phyloP scores from a whole-genome alignment of 441 rosid species.

The Biscutella auriculata region DNA sequence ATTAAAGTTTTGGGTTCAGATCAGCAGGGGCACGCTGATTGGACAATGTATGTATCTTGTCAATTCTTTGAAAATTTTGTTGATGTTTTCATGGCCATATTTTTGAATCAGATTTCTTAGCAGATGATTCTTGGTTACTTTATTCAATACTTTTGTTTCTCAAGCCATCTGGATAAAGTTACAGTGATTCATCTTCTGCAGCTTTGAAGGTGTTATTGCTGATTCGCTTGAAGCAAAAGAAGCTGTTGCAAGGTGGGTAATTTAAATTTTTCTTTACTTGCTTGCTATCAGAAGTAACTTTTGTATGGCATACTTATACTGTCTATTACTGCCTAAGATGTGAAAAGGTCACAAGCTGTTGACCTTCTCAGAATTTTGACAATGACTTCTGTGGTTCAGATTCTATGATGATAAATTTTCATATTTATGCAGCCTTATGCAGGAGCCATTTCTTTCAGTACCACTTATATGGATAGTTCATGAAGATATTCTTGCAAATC shows the following conservation, averaged over 20 bases:
- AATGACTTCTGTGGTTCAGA: conserved; percentile 18
- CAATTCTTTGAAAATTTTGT: conserved; percentile 4
- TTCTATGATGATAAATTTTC: conserved; percentile 44
- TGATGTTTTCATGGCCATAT: background rate
- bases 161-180: conserved; percentile 4
- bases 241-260: conserved; percentile 58
- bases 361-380: conserved; percentile 4
- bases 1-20: conserved; percentile 43
- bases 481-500: conserved; percentile 76
- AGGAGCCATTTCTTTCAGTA: conserved; percentile 85
- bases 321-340: conserved; percentile 2
- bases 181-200: conserved; percentile 29
- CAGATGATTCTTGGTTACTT: conserved; percentile 10
- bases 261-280: conserved; percentile 10
- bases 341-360: conserved; percentile 6
- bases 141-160: conserved; percentile 9
- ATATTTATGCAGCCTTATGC: conserved; percentile 96
- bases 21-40: conserved; percentile 50
- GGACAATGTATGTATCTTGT: conserved; percentile 64
- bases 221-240: conserved; percentile 81
- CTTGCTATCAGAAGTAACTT: conserved; percentile 11
- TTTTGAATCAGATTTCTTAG: conserved; percentile 4
- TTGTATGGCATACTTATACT: background rate
- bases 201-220: conserved; percentile 81
- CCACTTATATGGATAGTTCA: conserved; percentile 91